phyloP scores from a whole-genome alignment of 768 basidiomycete genomes.

The Daedaleopsis nitida region DNA sequence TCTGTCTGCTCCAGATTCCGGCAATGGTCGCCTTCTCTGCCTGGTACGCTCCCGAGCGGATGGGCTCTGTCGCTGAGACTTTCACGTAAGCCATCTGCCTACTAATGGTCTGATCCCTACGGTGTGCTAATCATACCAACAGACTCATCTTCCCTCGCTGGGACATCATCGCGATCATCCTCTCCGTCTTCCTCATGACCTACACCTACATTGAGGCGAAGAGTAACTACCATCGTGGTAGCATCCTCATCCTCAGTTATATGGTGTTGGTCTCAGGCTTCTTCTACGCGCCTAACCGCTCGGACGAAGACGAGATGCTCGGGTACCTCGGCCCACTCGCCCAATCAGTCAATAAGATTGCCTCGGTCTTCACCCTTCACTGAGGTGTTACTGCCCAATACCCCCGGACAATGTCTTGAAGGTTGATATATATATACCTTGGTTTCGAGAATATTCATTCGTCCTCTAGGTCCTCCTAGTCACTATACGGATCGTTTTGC shows the following conservation, averaged over 20 bases:
- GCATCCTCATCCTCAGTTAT: constrained; percentile 93
- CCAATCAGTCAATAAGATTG: constrained; percentile 2
- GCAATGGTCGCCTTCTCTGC: constrained; percentile 99
- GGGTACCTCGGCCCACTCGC: constrained; percentile 10
- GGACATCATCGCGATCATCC: constrained; percentile 93
- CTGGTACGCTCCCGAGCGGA: constrained; percentile 84
- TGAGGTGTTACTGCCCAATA: constrained; percentile 1
- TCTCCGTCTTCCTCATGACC: constrained; percentile 96
- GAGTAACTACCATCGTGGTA: constrained; percentile 97
- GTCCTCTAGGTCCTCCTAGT: not conserved
- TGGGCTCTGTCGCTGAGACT: constrained; percentile 85
- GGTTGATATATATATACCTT: constrained; percentile 29
- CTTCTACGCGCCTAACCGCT: constrained; percentile 73
- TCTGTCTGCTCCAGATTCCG: constrained; percentile 95
- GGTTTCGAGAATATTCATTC: not conserved
- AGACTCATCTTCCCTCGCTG: constrained; percentile 98
- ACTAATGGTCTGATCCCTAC: constrained; percentile 1
- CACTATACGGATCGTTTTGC: not conserved
- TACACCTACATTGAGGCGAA: constrained; percentile 99
- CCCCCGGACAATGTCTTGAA: constrained; percentile 8
- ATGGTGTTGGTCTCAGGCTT: constrained; percentile 90
- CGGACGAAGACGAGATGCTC: constrained; percentile 25
- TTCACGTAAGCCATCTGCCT: constrained; percentile 77
- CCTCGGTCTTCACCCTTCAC: constrained; percentile 11
- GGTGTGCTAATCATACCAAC: not conserved